Evolutionary conservation across 768 basidiomycete species (phyloP).

Genomic region (Collybiopsis confluens): DNA sequence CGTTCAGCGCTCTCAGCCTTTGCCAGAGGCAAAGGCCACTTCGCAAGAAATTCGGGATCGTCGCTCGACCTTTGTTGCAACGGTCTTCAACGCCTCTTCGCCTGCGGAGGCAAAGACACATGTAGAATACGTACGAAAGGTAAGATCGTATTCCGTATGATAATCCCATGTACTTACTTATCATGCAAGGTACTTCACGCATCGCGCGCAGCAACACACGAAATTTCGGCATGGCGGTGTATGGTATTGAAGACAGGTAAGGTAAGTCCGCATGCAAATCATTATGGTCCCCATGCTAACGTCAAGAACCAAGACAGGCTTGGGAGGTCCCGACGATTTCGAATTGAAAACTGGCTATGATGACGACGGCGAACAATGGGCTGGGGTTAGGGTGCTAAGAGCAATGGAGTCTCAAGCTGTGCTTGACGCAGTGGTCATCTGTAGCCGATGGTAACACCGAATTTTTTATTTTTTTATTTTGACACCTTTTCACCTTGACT

Average conservation of each 20-base stretch:
- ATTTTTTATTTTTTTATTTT: neutral
- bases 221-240: conserved; percentile 76
- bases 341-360: conserved; percentile 56
- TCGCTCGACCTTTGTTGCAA: conserved; percentile 66
- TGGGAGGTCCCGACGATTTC: conserved; percentile 75
- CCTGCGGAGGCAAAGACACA: conserved; percentile 40
- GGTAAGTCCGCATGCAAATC: conserved; percentile 41
- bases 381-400: conserved; percentile 55
- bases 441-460: conserved; percentile 63
- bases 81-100: conserved; percentile 45
- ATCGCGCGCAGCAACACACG: conserved; percentile 57
- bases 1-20: neutral
- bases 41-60: conserved; percentile 78
- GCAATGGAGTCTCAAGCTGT: conserved; percentile 67
- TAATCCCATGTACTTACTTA: no score
- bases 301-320: conserved; percentile 55
- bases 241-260: conserved; percentile 65
- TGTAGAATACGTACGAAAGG: conserved; percentile 29
- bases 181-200: conserved; percentile 56
- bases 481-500: no score
- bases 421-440: conserved; percentile 76
- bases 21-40: neutral
- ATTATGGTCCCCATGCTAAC: conserved; percentile 36
- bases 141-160: no score
- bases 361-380: conserved; percentile 80